phyloP scores from a whole-genome alignment of 768 basidiomycete species.

The Royoungia palumana region DNA sequence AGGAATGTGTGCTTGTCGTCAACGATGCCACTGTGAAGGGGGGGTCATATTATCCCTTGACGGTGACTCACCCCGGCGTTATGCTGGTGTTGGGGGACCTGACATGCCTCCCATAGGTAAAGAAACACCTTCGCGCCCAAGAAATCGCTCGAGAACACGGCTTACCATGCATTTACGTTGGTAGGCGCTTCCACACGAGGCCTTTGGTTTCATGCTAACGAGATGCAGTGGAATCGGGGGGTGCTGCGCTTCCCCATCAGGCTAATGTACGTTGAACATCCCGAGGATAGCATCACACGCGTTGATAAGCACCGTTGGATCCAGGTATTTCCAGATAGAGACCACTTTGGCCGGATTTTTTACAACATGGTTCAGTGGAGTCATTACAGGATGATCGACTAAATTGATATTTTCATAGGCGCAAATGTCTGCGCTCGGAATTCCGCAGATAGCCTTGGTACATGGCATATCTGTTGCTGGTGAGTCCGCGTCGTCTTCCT shows the following conservation, averaged over 20 bases:
- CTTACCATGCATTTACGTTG: constrained; percentile 88
- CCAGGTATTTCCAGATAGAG: constrained; percentile 87
- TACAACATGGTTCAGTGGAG: constrained; percentile 77
- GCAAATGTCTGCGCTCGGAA: constrained; percentile 88
- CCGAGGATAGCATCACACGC: neutral
- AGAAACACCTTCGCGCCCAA: constrained; percentile 93
- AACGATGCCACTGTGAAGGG: constrained; percentile 95
- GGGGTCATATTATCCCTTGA: constrained; percentile 87
- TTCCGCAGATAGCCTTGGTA: constrained; percentile 89
- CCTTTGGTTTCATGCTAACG: constrained; percentile 2
- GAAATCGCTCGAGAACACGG: constrained; percentile 91
- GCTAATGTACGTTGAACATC: constrained; percentile 52
- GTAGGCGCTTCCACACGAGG: constrained; percentile 41
- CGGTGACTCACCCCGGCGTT: constrained; percentile 40
- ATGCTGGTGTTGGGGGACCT: neutral
- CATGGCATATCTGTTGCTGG: constrained; percentile 95
- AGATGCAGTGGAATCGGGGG: constrained; percentile 82
- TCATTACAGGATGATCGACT: neutral
- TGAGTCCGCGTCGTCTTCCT: constrained; percentile 10
- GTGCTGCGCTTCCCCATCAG: constrained; percentile 89
- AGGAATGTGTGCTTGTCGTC: constrained; percentile 86
- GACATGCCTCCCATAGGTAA: constrained; percentile 50
- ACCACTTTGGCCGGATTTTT: constrained; percentile 95
- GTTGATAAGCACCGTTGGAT: neutral
- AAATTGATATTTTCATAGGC: constrained; percentile 46